Percentiles rank a stretch among this genome's conserved stretches.
phyloP scores from a whole-genome alignment of 306 rosid genomes.

The Quercus agrifolia region DNA sequence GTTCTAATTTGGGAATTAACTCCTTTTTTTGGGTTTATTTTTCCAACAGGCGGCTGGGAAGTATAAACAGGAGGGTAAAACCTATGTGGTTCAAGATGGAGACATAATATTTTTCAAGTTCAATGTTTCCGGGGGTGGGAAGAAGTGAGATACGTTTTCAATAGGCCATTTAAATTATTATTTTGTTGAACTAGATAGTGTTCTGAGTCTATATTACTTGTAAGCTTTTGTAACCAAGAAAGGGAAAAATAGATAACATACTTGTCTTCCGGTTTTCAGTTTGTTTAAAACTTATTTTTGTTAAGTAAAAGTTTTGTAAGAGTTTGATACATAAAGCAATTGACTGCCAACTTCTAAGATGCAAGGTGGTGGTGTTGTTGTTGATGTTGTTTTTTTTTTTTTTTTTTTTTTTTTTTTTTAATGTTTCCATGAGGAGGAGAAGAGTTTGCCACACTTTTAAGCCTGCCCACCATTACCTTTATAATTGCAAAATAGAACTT shows the following conservation, averaged over 20 bases:
- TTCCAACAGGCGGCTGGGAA: slow-evolving; percentile 74
- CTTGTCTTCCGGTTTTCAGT: not conserved
- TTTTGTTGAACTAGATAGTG: not conserved
- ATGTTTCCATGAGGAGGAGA: too few relatives aligned
- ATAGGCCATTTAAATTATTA: not conserved
- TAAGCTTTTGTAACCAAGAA: not conserved
- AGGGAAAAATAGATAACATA: too few relatives aligned
- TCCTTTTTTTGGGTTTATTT: slow-evolving; percentile 1
- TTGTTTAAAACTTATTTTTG: not conserved
- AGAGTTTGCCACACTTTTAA: too few relatives aligned
- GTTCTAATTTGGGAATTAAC: not conserved
- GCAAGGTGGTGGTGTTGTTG: not conserved
- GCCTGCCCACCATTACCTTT: too few relatives aligned
- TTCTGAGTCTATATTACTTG: not conserved
- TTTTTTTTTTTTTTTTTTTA: too few relatives aligned
- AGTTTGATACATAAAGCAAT: not conserved
- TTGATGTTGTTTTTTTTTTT: too few relatives aligned
- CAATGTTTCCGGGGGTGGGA: slow-evolving; percentile 96
- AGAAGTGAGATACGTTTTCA: slow-evolving; percentile 51
- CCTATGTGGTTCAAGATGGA: slow-evolving; percentile 90
- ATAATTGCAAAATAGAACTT: too few relatives aligned
- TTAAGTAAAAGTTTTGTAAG: not conserved
- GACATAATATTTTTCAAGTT: slow-evolving; percentile 92
- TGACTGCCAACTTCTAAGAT: not conserved
- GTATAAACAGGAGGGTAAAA: slow-evolving; percentile 94